These are phyloP conservation scores for Alternaria sp. DNA, from an alignment of 2,329 filamentous ascomycete species.

Conservation along the genomic window DNA sequence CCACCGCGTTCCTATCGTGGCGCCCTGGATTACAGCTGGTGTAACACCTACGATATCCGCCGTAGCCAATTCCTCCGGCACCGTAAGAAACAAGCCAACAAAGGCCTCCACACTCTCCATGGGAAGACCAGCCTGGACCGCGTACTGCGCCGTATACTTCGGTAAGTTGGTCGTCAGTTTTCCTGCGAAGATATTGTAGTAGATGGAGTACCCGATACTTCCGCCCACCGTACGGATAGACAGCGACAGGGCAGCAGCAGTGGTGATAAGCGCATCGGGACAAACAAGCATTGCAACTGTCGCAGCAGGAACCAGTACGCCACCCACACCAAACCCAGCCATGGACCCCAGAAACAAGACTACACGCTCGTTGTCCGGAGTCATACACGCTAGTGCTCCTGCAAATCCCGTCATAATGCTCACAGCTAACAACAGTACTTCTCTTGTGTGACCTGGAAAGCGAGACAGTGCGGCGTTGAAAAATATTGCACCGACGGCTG, in stretches of 20 bases:
- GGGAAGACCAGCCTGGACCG: conserved; percentile 53
- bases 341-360: conserved; percentile 43
- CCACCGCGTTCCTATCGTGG: conserved; percentile 40
- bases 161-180: conserved; percentile 40
- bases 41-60: conserved; percentile 38
- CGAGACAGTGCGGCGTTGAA: conserved; percentile 42
- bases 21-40: conserved; percentile 35
- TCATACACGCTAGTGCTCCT: conserved; percentile 42
- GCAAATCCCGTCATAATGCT: conserved; percentile 45
- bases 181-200: conserved; percentile 48
- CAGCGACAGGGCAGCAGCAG: conserved; percentile 54
- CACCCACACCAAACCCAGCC: conserved; percentile 51
- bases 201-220: conserved; percentile 49
- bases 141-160: conserved; percentile 35
- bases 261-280: conserved; percentile 46
- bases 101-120: conserved; percentile 47
- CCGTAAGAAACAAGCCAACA: conserved; percentile 43
- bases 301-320: conserved; percentile 47
- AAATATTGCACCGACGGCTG: conserved; percentile 14
- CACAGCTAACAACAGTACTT: conserved; percentile 43
- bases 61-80: conserved; percentile 26
- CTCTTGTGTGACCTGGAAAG: conserved; percentile 35
- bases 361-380: conserved; percentile 42
- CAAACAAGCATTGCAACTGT: conserved; percentile 47
- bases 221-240: conserved; percentile 57